Percentiles rank a stretch among this genome's conserved stretches.
These are phyloP conservation scores for Myriosclerotinia duriaeana DNA, from an alignment of 2,329 filamentous ascomycete species.

Conservation along the genomic window DNA sequence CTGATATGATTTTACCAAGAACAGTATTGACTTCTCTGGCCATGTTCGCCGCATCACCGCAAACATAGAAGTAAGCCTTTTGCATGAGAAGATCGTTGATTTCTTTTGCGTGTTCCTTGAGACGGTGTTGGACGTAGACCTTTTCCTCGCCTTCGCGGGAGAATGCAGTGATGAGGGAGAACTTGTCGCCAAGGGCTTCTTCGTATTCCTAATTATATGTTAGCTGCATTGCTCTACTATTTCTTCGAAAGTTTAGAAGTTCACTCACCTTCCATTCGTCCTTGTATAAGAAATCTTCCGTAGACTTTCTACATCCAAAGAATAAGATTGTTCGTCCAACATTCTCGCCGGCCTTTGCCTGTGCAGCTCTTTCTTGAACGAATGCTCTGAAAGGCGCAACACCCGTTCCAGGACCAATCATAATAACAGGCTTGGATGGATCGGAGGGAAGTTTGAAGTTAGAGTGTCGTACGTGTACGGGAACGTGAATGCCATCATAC, in stretches of 20 bases:
- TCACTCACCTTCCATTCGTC: conserved; percentile 84
- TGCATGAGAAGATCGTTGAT: conserved; percentile 83
- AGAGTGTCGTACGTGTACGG: conserved; percentile 93
- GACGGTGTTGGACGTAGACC: conserved; percentile 93
- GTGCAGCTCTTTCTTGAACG: conserved; percentile 86
- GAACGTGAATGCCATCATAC: conserved; percentile 92
- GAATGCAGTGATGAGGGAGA: conserved; percentile 90
- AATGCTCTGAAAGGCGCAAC: conserved; percentile 96
- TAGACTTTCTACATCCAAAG: conserved; percentile 85
- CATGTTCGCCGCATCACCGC: conserved; percentile 97
- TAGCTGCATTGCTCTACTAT: conserved; percentile 27
- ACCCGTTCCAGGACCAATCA: conserved; percentile 94
- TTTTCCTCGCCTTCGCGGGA: conserved; percentile 86
- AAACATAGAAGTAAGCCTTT: conserved; percentile 96
- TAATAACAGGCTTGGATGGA: conserved; percentile 88
- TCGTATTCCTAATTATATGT: conserved; percentile 67
- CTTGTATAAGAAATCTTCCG: conserved; percentile 91
- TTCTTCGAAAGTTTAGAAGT: background rate
- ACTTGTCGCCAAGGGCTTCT: conserved; percentile 78
- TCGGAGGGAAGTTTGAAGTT: conserved; percentile 99
- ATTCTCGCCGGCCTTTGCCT: conserved; percentile 73
- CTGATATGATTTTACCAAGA: conserved; percentile 82
- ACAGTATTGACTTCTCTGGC: conserved; percentile 87
- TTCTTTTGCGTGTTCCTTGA: conserved; percentile 79
- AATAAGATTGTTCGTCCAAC: conserved; percentile 89